Percentiles rank a stretch among this genome's conserved stretches.
These are phyloP conservation scores for Trametes polyzona DNA, from an alignment of 1,284 basidiomycete species.

Conservation along the genomic window DNA sequence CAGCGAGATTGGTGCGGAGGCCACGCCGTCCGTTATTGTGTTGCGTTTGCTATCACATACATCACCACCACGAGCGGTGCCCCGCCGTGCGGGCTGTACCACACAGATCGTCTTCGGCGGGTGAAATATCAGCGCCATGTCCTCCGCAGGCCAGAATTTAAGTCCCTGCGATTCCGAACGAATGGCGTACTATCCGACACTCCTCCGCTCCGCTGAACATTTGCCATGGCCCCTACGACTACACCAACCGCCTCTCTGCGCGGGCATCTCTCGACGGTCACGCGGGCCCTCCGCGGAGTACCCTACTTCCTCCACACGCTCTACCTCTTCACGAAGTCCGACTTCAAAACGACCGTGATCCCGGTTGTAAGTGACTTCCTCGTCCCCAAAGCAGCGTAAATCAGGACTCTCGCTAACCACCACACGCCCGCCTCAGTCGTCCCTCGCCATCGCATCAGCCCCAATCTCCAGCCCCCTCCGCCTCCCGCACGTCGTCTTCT, in stretches of 20 bases:
- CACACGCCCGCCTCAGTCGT: conserved; percentile 30
- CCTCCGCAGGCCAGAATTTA: not conserved
- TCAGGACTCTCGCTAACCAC: not conserved
- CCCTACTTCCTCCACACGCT: conserved; percentile 10
- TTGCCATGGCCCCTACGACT: not conserved
- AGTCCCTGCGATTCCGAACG: not conserved
- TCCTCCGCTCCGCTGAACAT: not conserved
- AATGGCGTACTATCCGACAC: no score
- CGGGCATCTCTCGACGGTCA: conserved; percentile 16
- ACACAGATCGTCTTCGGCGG: not conserved
- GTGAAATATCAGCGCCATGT: not conserved
- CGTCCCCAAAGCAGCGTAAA: not conserved
- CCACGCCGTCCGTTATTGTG: not conserved
- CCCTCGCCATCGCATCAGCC: conserved; percentile 39
- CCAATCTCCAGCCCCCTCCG: conserved; percentile 26
- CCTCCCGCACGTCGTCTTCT: conserved; percentile 32
- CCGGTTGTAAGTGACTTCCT: conserved; percentile 36
- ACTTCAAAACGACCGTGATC: conserved; percentile 42
- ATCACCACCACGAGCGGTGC: no score
- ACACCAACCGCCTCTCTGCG: not conserved
- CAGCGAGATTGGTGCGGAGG: not conserved
- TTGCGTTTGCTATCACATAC: not conserved
- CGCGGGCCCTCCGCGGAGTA: not conserved
- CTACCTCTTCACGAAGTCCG: conserved; percentile 43
- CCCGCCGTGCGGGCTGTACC: not conserved